Percentiles rank a stretch among this genome's conserved stretches.
phyloP scores from a whole-genome alignment of 805 yeast genomes.

The Candida arabinofermentans region DNA sequence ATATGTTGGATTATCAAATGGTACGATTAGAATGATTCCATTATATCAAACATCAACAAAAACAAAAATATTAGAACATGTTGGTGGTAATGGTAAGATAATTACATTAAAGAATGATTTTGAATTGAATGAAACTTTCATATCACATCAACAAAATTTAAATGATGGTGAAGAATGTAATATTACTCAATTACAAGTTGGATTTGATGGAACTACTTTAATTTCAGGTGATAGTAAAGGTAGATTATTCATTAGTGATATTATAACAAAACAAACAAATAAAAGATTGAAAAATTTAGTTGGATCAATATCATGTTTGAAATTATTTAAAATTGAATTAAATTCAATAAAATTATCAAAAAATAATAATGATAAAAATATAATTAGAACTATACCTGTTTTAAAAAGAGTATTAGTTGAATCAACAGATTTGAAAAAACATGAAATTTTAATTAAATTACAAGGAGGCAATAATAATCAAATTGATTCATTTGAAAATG shows the following conservation, averaged over 20 bases:
- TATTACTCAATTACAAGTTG: conserved; percentile 53
- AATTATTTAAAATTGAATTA: conserved; percentile 15
- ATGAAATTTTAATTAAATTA: conserved; percentile 40
- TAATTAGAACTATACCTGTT: conserved; percentile 49
- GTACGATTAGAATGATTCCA: conserved; percentile 54
- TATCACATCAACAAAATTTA: conserved; percentile 39
- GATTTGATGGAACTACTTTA: conserved; percentile 71
- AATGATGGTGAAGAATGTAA: conserved; percentile 22
- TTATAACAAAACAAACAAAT: conserved; percentile 62
- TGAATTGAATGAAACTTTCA: conserved; percentile 46
- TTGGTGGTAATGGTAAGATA: conserved; percentile 55
- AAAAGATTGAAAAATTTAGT: conserved; percentile 44
- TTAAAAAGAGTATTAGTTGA: conserved; percentile 58
- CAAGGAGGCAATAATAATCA: conserved; percentile 12
- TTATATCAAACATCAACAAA: conserved; percentile 39
- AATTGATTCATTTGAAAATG: conserved; percentile 3
- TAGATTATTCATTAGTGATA: conserved; percentile 61
- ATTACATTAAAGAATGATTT: conserved; percentile 49
- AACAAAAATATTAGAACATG: conserved; percentile 43
- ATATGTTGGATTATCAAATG: conserved; percentile 66
- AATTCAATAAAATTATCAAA: conserved; percentile 15
- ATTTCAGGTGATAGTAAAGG: conserved; percentile 77
- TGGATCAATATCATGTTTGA: conserved; percentile 25
- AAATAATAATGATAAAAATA: conserved; percentile 22
- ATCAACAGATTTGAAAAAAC: conserved; percentile 35